phyloP scores from a whole-genome alignment of 1,284 basidiomycete genomes.

The Naganishia albida region DNA sequence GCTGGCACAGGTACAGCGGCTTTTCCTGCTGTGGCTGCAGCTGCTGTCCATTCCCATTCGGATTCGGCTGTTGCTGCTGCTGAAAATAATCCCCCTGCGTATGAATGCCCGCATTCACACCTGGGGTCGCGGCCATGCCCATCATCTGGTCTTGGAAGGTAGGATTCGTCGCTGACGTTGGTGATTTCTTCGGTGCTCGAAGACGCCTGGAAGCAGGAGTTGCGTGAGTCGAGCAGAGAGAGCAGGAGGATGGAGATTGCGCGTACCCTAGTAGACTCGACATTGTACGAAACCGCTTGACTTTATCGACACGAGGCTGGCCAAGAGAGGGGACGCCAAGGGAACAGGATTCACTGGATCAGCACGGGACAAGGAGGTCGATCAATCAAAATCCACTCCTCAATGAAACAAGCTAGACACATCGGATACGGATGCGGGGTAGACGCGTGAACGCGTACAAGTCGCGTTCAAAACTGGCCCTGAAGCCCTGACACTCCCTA shows the following conservation, averaged over 20 bases:
- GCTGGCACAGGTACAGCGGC: conserved; percentile 86
- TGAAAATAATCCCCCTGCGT: conserved; percentile 26
- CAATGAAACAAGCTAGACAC: no score
- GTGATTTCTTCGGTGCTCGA: conserved; percentile 25
- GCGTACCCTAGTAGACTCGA: conserved; percentile 26
- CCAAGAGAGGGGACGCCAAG: no score
- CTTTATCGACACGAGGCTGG: no score
- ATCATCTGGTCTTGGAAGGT: conserved; percentile 10
- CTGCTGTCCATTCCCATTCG: neutral
- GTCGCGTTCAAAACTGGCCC: no score
- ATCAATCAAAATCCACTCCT: no score
- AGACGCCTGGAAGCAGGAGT: conserved; percentile 7
- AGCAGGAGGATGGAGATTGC: neutral
- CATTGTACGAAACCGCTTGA: conserved; percentile 1
- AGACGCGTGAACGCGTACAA: no score
- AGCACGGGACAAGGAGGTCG: no score
- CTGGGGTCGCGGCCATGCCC: conserved; percentile 22
- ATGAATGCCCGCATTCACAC: conserved; percentile 25
- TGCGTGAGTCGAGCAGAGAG: neutral
- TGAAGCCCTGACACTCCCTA: no score
- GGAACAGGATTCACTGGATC: no score
- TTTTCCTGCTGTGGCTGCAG: conserved; percentile 33
- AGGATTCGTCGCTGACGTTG: conserved; percentile 12
- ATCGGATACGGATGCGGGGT: no score
- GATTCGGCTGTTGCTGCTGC: neutral